Conservation (phyloP, 768 basidiomycete species). For the Trametes cingulata region DNA sequence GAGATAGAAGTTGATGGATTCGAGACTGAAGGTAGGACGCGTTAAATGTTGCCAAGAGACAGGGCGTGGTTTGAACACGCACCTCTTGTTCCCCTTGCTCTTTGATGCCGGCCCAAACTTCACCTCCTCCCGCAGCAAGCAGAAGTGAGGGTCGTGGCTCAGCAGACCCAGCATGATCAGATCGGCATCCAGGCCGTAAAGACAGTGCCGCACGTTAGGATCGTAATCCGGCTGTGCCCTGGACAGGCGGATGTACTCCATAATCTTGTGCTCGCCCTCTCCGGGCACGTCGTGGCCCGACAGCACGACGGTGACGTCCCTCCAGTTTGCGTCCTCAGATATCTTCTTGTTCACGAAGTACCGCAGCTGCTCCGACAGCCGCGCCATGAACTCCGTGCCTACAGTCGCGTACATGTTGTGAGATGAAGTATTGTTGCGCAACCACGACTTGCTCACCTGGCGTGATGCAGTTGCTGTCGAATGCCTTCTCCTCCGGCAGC, state of each 20-base stretch:
- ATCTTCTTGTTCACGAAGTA: constrained; percentile 99
- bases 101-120: constrained; percentile 85
- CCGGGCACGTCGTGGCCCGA: constrained; percentile 98
- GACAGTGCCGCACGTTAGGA: constrained; percentile 94
- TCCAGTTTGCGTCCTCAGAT: constrained; percentile 94
- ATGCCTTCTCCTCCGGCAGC: constrained; percentile 90
- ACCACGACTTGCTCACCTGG: constrained; percentile 65
- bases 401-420: neutral
- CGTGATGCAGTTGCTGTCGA: constrained; percentile 98
- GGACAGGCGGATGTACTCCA: constrained; percentile 96
- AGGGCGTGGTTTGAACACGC: constrained; percentile 5
- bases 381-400: constrained; percentile 96
- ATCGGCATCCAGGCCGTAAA: constrained; percentile 98
- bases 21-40: constrained; percentile 44
- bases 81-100: constrained; percentile 69
- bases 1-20: constrained; percentile 90
- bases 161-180: constrained; percentile 96
- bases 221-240: constrained; percentile 96
- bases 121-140: constrained; percentile 95
- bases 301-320: constrained; percentile 86
- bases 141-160: constrained; percentile 99
- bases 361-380: constrained; percentile 85
- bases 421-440: neutral
- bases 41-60: too few relatives aligned
- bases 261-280: constrained; percentile 99